Percentiles rank a stretch among this genome's conserved stretches.
Conservation (phyloP, 2,329 filamentous ascomycete genomes). For the Escovopsis sp. region DNA sequence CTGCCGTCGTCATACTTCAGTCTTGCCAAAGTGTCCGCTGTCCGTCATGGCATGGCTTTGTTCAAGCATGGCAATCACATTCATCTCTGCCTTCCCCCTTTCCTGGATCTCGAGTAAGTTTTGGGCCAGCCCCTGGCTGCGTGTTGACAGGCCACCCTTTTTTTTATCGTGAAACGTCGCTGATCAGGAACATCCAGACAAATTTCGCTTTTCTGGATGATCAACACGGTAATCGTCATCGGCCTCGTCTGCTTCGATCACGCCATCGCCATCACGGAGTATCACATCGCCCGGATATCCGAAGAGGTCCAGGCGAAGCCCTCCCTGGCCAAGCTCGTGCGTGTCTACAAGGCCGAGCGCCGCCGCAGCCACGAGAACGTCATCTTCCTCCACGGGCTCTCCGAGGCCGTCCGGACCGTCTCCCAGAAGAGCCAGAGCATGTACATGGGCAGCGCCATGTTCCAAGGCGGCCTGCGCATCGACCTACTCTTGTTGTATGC, state of each 20-base stretch:
- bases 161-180: too few species aligned
- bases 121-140: neutral
- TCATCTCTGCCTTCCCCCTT: conserved; percentile 45
- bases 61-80: conserved; percentile 56
- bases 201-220: conserved; percentile 57
- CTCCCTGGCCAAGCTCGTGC: neutral
- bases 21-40: conserved; percentile 54
- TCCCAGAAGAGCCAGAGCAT: conserved; percentile 57
- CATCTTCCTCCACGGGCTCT: conserved; percentile 1
- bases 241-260: conserved; percentile 57
- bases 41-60: conserved; percentile 56
- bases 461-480: conserved; percentile 51
- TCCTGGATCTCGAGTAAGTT: conserved; percentile 46
- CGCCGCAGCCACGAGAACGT: neutral
- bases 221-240: conserved; percentile 55
- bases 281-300: neutral
- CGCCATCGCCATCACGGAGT: conserved; percentile 46
- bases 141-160: neutral
- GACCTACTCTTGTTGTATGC: conserved; percentile 49
- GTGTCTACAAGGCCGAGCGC: neutral
- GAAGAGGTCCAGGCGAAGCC: neutral
- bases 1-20: conserved; percentile 57
- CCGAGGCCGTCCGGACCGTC: conserved; percentile 42
- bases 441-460: conserved; percentile 55
- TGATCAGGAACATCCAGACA: conserved; percentile 23